Percentiles rank a stretch among this genome's conserved stretches.
Conservation (phyloP, 495 filamentous ascomycete species). For the Clavariopsis aquatica region DNA sequence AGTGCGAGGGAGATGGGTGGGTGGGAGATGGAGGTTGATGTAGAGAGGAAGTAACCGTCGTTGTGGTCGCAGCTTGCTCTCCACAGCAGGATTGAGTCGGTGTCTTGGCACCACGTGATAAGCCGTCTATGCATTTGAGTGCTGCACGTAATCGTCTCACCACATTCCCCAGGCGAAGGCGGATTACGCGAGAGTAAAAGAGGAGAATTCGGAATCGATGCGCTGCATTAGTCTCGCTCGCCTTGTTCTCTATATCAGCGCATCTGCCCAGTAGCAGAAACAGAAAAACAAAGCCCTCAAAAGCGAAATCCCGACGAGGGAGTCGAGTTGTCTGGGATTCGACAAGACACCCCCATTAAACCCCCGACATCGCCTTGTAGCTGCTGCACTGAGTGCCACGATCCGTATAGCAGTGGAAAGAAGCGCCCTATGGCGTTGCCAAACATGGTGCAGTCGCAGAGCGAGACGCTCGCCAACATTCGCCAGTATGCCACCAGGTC, state of each 20-base stretch:
- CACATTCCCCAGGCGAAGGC: not conserved
- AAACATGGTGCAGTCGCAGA: constrained; percentile 19
- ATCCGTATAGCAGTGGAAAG: not conserved
- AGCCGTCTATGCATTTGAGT: not conserved
- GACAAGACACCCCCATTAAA: too few species aligned
- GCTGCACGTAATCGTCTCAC: not conserved
- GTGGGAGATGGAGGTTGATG: constrained; percentile 7
- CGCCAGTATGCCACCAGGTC: constrained; percentile 33
- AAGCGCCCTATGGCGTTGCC: not conserved
- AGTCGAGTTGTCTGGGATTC: too few species aligned
- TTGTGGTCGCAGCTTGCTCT: too few species aligned
- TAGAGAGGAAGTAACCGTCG: not conserved
- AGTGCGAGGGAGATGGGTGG: not conserved
- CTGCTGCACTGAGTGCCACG: not conserved
- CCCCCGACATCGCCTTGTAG: not conserved
- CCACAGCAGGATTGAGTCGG: too few species aligned
- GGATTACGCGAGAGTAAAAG: not conserved
- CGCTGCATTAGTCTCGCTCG: too few species aligned
- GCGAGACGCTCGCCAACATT: constrained; percentile 28
- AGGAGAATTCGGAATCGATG: not conserved
- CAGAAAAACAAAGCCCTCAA: not conserved
- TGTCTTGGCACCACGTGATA: constrained; percentile 1
- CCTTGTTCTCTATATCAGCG: not conserved
- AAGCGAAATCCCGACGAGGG: too few species aligned
- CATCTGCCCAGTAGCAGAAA: too few species aligned